Conservation (phyloP, 2,329 filamentous ascomycete species). For the Cadophora malorum region DNA sequence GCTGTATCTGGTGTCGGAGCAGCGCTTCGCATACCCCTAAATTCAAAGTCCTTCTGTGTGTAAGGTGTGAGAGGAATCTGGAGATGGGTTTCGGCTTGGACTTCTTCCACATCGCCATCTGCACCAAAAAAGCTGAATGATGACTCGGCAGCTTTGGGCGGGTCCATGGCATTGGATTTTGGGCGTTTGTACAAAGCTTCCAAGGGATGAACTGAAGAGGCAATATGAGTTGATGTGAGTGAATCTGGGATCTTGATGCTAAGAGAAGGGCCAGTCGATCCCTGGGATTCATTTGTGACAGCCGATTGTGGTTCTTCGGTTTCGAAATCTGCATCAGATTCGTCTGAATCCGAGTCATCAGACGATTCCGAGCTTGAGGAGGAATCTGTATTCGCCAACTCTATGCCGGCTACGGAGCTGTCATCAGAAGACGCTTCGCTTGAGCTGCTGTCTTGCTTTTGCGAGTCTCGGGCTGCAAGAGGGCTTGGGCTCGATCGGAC, state of each 20-base stretch:
- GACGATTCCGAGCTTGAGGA: constrained; percentile 26
- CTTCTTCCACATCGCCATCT: constrained; percentile 54
- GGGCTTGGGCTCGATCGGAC: constrained; percentile 7
- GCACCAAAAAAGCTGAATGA: constrained; percentile 80
- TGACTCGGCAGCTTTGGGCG: constrained; percentile 56
- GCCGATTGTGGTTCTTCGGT: constrained; percentile 30
- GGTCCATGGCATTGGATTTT: constrained; percentile 51
- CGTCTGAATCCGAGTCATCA: constrained; percentile 25
- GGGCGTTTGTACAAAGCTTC: constrained; percentile 89
- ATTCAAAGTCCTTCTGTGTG: constrained; percentile 78
- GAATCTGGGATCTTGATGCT: constrained; percentile 54
- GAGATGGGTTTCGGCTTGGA: constrained; percentile 53
- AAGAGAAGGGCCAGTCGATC: constrained; percentile 59
- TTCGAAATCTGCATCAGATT: constrained; percentile 30
- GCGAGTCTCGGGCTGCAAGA: constrained; percentile 30
- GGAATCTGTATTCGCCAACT: not conserved
- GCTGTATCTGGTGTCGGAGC: constrained; percentile 96
- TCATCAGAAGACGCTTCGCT: constrained; percentile 22
- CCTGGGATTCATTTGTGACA: constrained; percentile 40
- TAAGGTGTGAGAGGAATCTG: constrained; percentile 79
- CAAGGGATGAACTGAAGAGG: constrained; percentile 73
- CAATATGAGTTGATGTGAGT: constrained; percentile 55
- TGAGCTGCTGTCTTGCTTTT: constrained; percentile 14
- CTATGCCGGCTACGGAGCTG: constrained; percentile 20
- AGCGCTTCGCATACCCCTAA: constrained; percentile 79